A percentile compares a stretch with the other conserved stretches of the same genome.
phyloP scores from a whole-genome alignment of 78 protist genomes.

The Reticulomyxa filosa region DNA sequence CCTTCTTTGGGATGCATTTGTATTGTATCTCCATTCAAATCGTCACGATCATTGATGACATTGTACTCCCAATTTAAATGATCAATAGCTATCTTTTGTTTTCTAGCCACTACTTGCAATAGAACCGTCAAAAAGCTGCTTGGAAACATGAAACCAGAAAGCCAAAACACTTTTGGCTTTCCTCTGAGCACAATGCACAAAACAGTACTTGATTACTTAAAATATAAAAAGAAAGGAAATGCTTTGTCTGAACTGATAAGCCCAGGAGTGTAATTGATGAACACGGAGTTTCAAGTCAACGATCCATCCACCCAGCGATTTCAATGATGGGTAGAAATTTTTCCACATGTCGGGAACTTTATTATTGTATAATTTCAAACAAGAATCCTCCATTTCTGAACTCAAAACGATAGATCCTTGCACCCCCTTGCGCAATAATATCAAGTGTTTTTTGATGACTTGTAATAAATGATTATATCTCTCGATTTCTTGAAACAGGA shows the following conservation, averaged over 20 bases:
- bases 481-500: slow-evolving; percentile 49
- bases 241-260: too few relatives aligned
- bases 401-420: slow-evolving; percentile 60
- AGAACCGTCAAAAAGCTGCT: slow-evolving; percentile 70
- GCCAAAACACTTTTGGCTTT: slow-evolving; percentile 47
- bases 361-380: slow-evolving; percentile 10
- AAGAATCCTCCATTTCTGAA: slow-evolving; percentile 42
- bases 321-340: slow-evolving; percentile 40
- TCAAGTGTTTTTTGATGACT: slow-evolving; percentile 13
- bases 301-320: slow-evolving; percentile 56
- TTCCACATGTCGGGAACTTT: slow-evolving; percentile 48
- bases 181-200: slow-evolving; percentile 33
- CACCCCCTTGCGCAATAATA: slow-evolving; percentile 34
- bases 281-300: slow-evolving; percentile 40
- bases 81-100: slow-evolving; percentile 38
- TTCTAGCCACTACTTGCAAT: slow-evolving; percentile 37
- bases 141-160: slow-evolving; percentile 68
- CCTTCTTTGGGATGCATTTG: slow-evolving; percentile 33
- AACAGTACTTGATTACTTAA: too few relatives aligned
- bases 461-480: slow-evolving; percentile 46
- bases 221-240: too few relatives aligned
- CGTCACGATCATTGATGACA: slow-evolving; percentile 3
- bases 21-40: slow-evolving; percentile 16
- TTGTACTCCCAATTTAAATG: slow-evolving; percentile 46
- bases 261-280: slow-evolving; percentile 34